Evolutionary conservation across 2,329 filamentous ascomycete genomes (phyloP), one percentile per base, ranked within the genome.

Genomic region (Stenocarpella maydis): DNA sequence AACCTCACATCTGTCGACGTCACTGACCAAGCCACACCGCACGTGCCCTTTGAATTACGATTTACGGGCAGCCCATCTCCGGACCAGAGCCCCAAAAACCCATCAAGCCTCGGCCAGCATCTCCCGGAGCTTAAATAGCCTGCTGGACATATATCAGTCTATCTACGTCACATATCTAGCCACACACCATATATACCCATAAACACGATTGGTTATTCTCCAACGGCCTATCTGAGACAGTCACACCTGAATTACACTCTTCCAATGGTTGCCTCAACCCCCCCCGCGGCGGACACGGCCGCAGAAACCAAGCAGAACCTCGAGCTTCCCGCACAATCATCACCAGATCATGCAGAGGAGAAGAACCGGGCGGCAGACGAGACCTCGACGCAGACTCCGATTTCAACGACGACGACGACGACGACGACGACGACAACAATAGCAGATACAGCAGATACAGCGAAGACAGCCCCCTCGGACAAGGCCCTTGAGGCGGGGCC

Each of bases 221-320:
- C 14, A 26, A 28, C 17, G 21, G n/a, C 21, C 39, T 49, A 31
- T 12, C 14, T 34, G 14, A 49, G 34, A 19, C 39, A 21, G 17
- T 45, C 12, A 43, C 34, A 39, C 54, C 37, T 24, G 4, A 47
- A 15, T 15, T 1, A 21, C 54, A 41, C 21, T 47, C 8, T 37
- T 21, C 12, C 68, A 68, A 70, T 67, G 68, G 65, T 39, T 60
- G 58, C 64, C 52, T 28, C 54, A 68, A 67, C n/a, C 19, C 47
- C 54, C 26, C 26, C 64, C 19, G 41, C 65, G 15, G 45, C 21
- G 39, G 64, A 63, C 31, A 19, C 39, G n/a, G 24, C 54, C 24
- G 28, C 54, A 45, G 53, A 39, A 31, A 15, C n/a, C 47, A 67
- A 10, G 49, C 54, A 64, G 37, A 19, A 47, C 41, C 53, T 50